Base-by-base conservation (phyloP, 371 early-diverging fungal species). In the Rhizopus sp. region DNA sequence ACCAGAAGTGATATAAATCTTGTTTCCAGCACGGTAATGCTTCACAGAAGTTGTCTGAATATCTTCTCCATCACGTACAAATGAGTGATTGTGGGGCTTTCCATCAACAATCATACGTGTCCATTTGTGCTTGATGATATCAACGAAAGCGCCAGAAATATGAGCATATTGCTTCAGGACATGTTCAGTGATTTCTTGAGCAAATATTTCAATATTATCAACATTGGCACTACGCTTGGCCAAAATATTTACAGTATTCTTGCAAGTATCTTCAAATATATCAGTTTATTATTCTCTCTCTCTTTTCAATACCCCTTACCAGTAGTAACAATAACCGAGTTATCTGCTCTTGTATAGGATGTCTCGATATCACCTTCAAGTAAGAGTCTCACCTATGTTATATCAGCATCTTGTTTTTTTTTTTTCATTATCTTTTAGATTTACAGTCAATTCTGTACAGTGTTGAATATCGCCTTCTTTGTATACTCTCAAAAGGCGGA, bases 311-410 rank as follows among this genome's bases (percentile, higher is more conserved):
- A 15, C 6, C 8, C 2, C 3, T 70, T 71, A 77, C 77, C 78
- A 31, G 80, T 79, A 35, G 80, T 58, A 32, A 79, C 80, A 50
- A 79, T 66, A 55, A 70, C 70, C 44, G 76, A 75, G 81, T 93
- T 93, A 72, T 91, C 90, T 56, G 87, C 93, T 73, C 86, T 81
- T 60, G 93, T 89, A 73, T 90, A 93, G 48, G 90, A 84, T 50
- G 85, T 73, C 65, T 84, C 86, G 66, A 92, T 89, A 55, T 80
- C 83, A 55, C 92, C 92, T 48, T 85, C 86, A 66, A 92, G 76
- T 62, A 90, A 77, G 53, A 88, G 81, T 62, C 86, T 75, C 46
- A 89, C 73, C 77, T 77, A 41, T 52, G 23, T 1, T 31, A 13
- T 33, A 17, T 30, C 23, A 58, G 33, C 17, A 17, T 50, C 35